Percentiles rank a stretch among this genome's conserved stretches.
These are phyloP conservation scores for Sutorius australiensis DNA, from an alignment of 768 basidiomycete genomes.

Conservation along the genomic window DNA sequence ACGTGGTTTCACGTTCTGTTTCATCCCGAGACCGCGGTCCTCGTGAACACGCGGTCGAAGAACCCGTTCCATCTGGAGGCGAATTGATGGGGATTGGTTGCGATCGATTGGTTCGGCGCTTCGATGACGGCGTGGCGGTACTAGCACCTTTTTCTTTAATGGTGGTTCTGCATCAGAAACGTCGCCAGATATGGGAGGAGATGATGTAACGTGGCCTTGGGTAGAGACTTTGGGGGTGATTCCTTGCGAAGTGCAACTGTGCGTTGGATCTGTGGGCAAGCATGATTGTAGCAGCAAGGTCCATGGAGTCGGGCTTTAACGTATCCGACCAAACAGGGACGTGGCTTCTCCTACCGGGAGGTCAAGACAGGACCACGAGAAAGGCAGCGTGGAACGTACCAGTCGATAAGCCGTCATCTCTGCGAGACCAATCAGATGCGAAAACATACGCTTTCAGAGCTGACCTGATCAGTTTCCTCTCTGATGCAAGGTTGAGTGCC, in stretches of 20 bases:
- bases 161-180: neutral
- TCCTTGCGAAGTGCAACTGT: constrained; percentile 3
- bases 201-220: neutral
- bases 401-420: constrained; percentile 32
- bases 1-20: neutral
- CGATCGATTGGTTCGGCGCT: constrained; percentile 5
- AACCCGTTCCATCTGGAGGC: neutral
- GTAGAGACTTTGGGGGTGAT: neutral
- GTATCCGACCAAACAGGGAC: constrained; percentile 33
- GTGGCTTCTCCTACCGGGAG: constrained; percentile 23
- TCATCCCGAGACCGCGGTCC: constrained; percentile 1
- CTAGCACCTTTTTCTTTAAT: constrained; percentile 13
- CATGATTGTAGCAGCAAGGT: constrained; percentile 28
- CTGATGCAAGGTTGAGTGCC: constrained; percentile 18
- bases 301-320: constrained; percentile 20
- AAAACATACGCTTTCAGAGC: constrained; percentile 1
- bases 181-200: neutral
- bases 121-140: constrained; percentile 19
- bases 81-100: neutral
- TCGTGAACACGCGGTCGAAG: neutral
- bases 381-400: constrained; percentile 15
- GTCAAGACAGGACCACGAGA: neutral
- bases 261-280: constrained; percentile 27
- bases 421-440: neutral
- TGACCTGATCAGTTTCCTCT: constrained; percentile 28